Conservation (phyloP, 495 filamentous ascomycete species). For the Jackrogersella minutella region DNA sequence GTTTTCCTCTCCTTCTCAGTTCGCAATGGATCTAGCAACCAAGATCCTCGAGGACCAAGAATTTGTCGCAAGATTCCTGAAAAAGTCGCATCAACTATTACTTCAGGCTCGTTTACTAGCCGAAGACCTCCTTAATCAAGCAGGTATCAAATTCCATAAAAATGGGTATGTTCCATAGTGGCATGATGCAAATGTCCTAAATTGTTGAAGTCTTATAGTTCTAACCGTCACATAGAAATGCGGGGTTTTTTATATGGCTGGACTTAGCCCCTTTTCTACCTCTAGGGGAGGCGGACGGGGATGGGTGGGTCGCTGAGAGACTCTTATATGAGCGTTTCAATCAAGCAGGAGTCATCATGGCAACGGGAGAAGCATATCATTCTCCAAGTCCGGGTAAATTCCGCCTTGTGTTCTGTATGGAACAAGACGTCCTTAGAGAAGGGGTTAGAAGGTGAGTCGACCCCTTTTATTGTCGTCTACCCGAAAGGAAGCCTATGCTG, state of each 20-base stretch:
- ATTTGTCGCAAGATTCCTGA: constrained; percentile 57
- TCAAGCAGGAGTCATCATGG: constrained; percentile 55
- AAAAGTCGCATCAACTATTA: constrained; percentile 51
- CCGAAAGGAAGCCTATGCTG: not conserved
- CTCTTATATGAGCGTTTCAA: constrained; percentile 49
- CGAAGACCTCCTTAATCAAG: constrained; percentile 46
- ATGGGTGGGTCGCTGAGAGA: constrained; percentile 42
- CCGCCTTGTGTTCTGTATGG: constrained; percentile 59
- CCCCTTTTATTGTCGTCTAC: not conserved
- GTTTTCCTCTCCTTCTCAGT: constrained; percentile 57
- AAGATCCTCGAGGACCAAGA: constrained; percentile 57
- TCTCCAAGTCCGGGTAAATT: constrained; percentile 61
- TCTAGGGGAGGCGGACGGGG: constrained; percentile 26
- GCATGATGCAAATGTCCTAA: not conserved
- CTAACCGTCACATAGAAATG: constrained; percentile 49
- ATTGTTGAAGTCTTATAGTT: not conserved
- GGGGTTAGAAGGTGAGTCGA: constrained; percentile 54
- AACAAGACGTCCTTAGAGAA: constrained; percentile 47
- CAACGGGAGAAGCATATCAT: constrained; percentile 52
- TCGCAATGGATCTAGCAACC: constrained; percentile 54
- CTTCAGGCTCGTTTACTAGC: constrained; percentile 49
- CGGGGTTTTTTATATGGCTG: constrained; percentile 69
- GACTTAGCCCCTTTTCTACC: constrained; percentile 54
- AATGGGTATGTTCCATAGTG: constrained; percentile 22
- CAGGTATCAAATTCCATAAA: constrained; percentile 51